Percentiles rank a stretch among this genome's conserved stretches.
These are phyloP conservation scores for Echeveria elegans DNA, from an alignment of 164 flowering plant species.

Conservation along the genomic window DNA sequence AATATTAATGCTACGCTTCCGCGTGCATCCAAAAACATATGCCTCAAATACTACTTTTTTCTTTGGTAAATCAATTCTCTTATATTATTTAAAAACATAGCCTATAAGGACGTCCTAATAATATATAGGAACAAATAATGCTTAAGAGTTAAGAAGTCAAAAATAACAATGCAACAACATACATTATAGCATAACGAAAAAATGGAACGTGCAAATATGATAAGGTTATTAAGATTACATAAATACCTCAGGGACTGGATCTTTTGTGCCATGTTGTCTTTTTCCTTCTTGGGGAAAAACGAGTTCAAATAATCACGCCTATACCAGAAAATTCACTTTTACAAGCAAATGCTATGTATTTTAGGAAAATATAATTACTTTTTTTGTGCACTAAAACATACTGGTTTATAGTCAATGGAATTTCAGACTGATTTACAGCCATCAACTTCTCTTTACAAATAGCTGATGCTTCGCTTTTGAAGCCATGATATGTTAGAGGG, in stretches of 20 bases:
- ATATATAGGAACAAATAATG: no score
- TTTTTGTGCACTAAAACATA: constrained; percentile 16
- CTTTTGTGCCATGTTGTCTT: constrained; percentile 15
- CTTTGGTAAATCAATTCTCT: no score
- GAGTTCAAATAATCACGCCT: constrained; percentile 57
- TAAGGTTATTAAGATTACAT: not conserved
- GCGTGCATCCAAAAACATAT: not conserved
- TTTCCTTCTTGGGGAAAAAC: constrained; percentile 46
- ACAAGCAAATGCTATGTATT: no score
- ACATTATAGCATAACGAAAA: not conserved
- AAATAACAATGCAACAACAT: no score
- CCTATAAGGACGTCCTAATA: no score
- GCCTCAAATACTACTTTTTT: not conserved
- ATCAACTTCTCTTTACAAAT: constrained; percentile 45
- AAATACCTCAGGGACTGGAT: constrained; percentile 51
- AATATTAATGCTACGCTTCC: not conserved
- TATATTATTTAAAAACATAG: not conserved
- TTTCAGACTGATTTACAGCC: constrained; percentile 28
- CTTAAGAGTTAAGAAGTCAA: no score
- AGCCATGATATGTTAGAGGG: constrained; percentile 53
- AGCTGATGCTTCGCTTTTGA: constrained; percentile 32
- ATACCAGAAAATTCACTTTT: not conserved
- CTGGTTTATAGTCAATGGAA: constrained; percentile 62
- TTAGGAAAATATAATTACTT: not conserved
- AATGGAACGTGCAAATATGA: not conserved